These are phyloP conservation scores for Acer yangbiense DNA, from an alignment of 345 rosid species.

Conservation along the genomic window DNA sequence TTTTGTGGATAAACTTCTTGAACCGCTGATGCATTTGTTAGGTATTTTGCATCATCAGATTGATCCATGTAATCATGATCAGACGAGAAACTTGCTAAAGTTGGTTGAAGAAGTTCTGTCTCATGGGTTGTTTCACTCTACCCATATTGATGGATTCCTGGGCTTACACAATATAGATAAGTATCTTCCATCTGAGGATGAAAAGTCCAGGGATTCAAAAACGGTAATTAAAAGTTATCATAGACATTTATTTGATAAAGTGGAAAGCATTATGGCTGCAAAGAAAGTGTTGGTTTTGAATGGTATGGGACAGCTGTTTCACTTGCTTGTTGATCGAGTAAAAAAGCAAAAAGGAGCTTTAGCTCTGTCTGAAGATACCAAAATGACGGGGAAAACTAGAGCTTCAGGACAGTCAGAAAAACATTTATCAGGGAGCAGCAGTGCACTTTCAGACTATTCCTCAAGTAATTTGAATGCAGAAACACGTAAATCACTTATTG, in stretches of 20 bases:
- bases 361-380: conserved; percentile 39
- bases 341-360: conserved; percentile 56
- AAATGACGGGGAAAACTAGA: conserved; percentile 27
- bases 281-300: conserved; percentile 49
- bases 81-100: conserved; percentile 40
- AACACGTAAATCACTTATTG: conserved; percentile 65
- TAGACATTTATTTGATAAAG: conserved; percentile 71
- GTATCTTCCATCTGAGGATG: conserved; percentile 46
- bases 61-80: conserved; percentile 30
- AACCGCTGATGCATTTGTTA: conserved; percentile 60
- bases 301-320: conserved; percentile 67
- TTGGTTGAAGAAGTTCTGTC: conserved; percentile 63
- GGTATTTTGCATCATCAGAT: conserved; percentile 41
- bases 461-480: conserved; percentile 56
- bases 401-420: conserved; percentile 38
- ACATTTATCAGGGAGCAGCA: conserved; percentile 26
- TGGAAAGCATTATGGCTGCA: conserved; percentile 44
- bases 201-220: conserved; percentile 39
- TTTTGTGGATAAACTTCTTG: conserved; percentile 71
- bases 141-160: conserved; percentile 80
- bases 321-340: conserved; percentile 60
- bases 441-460: conserved; percentile 37
- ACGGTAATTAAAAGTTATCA: conserved; percentile 66
- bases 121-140: conserved; percentile 73
- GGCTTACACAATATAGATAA: conserved; percentile 53